A percentile compares a stretch with the other conserved stretches of the same genome.
Conservation (phyloP, 441 rosid genomes). For the Erodium moschatum region DNA sequence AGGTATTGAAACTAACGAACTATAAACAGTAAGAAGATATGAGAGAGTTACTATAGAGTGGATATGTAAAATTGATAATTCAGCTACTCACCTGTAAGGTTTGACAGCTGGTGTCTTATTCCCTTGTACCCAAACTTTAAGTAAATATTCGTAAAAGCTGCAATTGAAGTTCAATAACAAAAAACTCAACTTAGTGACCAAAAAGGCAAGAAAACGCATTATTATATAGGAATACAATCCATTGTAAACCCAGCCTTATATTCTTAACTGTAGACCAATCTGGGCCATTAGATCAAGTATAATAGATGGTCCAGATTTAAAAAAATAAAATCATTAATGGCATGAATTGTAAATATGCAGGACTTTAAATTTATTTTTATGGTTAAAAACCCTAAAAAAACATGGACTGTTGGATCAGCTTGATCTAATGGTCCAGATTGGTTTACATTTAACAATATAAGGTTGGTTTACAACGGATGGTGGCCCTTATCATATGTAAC, state of each 20-base stretch:
- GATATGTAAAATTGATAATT: not conserved
- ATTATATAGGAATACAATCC: not conserved
- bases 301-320: too few relatives aligned
- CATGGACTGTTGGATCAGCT: too few relatives aligned
- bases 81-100: constrained; percentile 55
- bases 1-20: not conserved
- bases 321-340: too few relatives aligned
- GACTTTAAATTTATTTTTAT: too few relatives aligned
- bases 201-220: not conserved
- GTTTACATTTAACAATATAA: too few relatives aligned
- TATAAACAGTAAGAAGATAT: not conserved
- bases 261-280: too few relatives aligned
- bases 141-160: constrained; percentile 97
- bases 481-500: not conserved
- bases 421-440: too few relatives aligned
- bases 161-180: constrained; percentile 14
- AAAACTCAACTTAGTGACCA: not conserved
- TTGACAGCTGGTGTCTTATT: constrained; percentile 64
- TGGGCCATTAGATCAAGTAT: too few relatives aligned
- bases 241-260: too few relatives aligned
- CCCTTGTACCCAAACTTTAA: constrained; percentile 96
- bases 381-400: too few relatives aligned
- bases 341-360: too few relatives aligned
- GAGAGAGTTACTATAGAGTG: constrained; percentile 2
- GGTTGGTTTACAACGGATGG: too few relatives aligned